Conservation (phyloP, 1,284 basidiomycete genomes). For the Malassezia psittaci region DNA sequence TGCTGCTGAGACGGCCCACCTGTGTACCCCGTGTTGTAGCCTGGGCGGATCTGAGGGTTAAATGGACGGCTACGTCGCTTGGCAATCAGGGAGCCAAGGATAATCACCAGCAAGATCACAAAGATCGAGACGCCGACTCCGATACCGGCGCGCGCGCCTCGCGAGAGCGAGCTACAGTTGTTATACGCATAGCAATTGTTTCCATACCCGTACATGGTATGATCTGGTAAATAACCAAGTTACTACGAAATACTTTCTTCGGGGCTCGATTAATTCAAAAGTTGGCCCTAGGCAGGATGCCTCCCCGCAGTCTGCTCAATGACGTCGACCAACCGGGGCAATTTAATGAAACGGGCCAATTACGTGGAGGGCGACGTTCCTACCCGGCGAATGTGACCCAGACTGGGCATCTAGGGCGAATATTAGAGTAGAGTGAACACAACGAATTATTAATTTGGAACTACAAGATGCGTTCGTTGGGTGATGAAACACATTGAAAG, state of each 20-base stretch:
- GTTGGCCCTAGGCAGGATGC: neutral
- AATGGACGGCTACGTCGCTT: conserved; percentile 7
- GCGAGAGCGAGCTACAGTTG: neutral
- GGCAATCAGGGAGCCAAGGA: conserved; percentile 1
- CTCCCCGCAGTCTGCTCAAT: neutral
- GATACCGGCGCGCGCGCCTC: conserved; percentile 6
- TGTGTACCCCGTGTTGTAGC: neutral
- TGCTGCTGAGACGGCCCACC: neutral
- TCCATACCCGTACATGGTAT: neutral
- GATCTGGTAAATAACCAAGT: too few species aligned
- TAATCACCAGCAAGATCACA: conserved; percentile 3
- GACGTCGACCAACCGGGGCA: neutral
- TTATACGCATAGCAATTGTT: neutral
- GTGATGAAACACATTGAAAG: too few species aligned
- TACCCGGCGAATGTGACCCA: too few species aligned
- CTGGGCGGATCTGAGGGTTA: conserved; percentile 4
- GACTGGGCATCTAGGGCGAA: too few species aligned
- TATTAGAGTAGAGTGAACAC: too few species aligned
- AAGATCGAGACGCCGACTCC: conserved; percentile 10
- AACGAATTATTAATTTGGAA: too few species aligned
- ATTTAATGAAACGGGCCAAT: too few species aligned
- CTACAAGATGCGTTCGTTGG: too few species aligned
- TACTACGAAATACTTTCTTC: too few species aligned
- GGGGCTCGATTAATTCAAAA: too few species aligned
- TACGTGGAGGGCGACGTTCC: too few species aligned